A percentile compares a stretch with the other conserved stretches of the same genome.
phyloP scores from a whole-genome alignment of 148 eudicot genomes.

The Fagopyrum homotropicum region DNA sequence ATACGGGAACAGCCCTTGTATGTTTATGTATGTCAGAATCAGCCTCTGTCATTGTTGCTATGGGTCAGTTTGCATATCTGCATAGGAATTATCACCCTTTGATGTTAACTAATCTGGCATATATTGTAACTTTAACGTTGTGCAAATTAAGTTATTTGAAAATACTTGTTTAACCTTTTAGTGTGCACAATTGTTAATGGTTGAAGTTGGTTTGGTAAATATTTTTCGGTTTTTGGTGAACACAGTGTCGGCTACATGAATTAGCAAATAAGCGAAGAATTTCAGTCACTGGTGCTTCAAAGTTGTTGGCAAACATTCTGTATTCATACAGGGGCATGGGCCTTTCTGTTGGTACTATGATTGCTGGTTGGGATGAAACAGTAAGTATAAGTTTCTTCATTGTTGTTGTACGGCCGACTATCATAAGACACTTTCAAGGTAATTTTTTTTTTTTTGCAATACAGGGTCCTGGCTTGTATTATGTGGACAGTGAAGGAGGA shows the following conservation, averaged over 20 bases:
- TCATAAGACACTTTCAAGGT: neutral
- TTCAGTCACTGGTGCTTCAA: constrained; percentile 95
- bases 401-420: neutral
- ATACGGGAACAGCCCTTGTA: too few relatives aligned
- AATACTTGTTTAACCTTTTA: neutral
- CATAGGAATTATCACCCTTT: neutral
- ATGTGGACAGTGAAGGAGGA: constrained; percentile 99
- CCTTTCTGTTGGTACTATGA: constrained; percentile 97
- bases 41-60: neutral
- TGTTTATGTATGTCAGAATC: too few relatives aligned
- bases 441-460: constrained; percentile 16
- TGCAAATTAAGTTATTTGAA: neutral
- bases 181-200: neutral
- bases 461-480: constrained; percentile 94
- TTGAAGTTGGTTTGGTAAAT: neutral
- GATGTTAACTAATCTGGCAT: neutral
- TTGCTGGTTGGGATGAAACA: constrained; percentile 99
- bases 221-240: constrained; percentile 4
- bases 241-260: constrained; percentile 89
- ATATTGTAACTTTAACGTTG: neutral
- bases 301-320: constrained; percentile 85
- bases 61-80: neutral
- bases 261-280: constrained; percentile 95
- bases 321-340: constrained; percentile 96
- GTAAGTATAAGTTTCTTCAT: constrained; percentile 29